A percentile compares a stretch with the other conserved stretches of the same genome.
Evolutionary conservation across 345 rosid species (phyloP).

Genomic region (Clarkia xantiana): DNA sequence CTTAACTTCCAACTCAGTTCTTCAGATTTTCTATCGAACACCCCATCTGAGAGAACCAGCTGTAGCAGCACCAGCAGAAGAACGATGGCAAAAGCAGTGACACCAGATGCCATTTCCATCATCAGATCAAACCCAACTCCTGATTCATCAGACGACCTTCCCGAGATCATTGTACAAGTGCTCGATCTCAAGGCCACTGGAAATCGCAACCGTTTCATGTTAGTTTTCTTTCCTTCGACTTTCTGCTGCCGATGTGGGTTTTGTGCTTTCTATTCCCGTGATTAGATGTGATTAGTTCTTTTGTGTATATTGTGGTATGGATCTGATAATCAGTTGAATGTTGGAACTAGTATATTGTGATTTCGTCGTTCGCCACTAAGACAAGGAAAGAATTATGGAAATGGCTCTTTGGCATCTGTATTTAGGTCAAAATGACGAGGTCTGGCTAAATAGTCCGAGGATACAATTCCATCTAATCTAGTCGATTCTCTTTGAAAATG

Average conservation of each 20-base stretch:
- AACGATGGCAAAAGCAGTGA: conserved; percentile 39
- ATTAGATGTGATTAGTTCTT: too few relatives aligned
- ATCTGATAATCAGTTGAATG: too few relatives aligned
- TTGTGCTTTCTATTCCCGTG: too few relatives aligned
- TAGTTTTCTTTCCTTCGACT: conserved; percentile 23
- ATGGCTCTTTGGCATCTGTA: too few relatives aligned
- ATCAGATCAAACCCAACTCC: conserved; percentile 51
- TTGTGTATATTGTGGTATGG: too few relatives aligned
- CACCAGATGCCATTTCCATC: conserved; percentile 41
- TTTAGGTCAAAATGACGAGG: too few relatives aligned
- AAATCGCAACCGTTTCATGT: conserved; percentile 73
- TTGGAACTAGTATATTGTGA: too few relatives aligned
- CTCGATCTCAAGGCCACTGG: conserved; percentile 75
- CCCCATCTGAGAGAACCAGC: conserved; percentile 2
- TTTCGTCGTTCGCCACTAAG: too few relatives aligned
- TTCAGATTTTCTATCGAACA: background rate
- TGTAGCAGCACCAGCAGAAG: conserved; percentile 15
- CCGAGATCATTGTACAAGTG: conserved; percentile 57
- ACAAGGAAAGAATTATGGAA: too few relatives aligned
- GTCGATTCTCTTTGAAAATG: too few relatives aligned
- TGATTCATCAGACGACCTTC: conserved; percentile 33
- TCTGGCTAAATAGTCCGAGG: too few relatives aligned
- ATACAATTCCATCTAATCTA: too few relatives aligned
- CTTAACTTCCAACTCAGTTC: background rate
- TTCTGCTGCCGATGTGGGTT: conserved; percentile 24